Percentiles rank a stretch among this genome's conserved stretches.
Conservation (phyloP, 108 stramenopile genomes). For the Mediolabrus comicus region DNA sequence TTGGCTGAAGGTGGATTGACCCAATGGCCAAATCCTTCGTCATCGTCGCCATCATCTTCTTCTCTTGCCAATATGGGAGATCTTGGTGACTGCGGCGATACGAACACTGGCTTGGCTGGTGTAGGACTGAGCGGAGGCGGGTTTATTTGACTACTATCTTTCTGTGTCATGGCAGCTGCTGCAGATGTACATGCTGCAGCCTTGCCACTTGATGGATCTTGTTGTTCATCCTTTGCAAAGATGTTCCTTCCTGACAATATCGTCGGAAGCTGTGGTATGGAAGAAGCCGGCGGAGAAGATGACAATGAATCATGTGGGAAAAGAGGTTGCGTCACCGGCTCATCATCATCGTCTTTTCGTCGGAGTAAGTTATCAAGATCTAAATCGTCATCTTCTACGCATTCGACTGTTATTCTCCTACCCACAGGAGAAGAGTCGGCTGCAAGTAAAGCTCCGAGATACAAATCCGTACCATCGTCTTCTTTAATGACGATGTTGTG, state of each 20-base stretch:
- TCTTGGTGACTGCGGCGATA: not conserved
- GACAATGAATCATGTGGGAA: not conserved
- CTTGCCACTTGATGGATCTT: not conserved
- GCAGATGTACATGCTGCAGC: not conserved
- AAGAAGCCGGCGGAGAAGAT: not conserved
- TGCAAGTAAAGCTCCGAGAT: not conserved
- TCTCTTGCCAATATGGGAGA: not conserved
- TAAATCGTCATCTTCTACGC: conserved; percentile 6
- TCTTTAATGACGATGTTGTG: conserved; percentile 11
- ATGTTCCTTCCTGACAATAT: not conserved
- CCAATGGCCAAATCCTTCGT: conserved; percentile 8
- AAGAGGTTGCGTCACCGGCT: not conserved
- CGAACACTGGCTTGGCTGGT: not conserved
- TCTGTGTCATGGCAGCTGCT: not conserved
- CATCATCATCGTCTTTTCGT: not conserved
- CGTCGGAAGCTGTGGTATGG: not conserved
- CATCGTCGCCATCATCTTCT: not conserved
- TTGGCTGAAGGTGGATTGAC: conserved; percentile 13
- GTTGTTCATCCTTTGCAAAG: not conserved
- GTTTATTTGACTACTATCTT: not conserved
- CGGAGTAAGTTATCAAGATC: conserved; percentile 27
- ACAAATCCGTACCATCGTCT: conserved; percentile 8
- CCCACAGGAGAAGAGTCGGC: not conserved
- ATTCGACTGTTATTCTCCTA: not conserved
- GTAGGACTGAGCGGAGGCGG: not conserved